A percentile compares a stretch with the other conserved stretches of the same genome.
These are phyloP conservation scores for Ogataea wickerhamii DNA, from an alignment of 805 yeast genomes.

Conservation along the genomic window DNA sequence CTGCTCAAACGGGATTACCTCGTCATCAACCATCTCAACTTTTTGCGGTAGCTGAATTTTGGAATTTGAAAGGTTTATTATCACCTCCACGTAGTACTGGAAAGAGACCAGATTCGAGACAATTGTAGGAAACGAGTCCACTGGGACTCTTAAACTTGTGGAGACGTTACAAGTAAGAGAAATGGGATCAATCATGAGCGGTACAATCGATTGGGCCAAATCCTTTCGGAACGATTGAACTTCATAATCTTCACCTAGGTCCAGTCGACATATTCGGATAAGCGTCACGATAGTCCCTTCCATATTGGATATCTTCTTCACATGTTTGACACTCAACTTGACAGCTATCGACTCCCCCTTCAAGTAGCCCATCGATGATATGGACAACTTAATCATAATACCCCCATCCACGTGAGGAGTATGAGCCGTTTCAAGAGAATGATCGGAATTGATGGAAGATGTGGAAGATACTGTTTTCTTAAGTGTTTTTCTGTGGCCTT, in stretches of 20 bases:
- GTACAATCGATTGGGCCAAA: slow-evolving; percentile 69
- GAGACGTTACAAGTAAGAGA: slow-evolving; percentile 54
- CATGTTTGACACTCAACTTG: slow-evolving; percentile 61
- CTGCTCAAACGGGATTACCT: slow-evolving; percentile 19
- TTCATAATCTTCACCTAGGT: slow-evolving; percentile 54
- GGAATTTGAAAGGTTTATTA: slow-evolving; percentile 72
- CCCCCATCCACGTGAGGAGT: slow-evolving; percentile 6
- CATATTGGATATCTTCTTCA: slow-evolving; percentile 63
- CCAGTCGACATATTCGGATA: slow-evolving; percentile 73
- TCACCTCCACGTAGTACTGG: slow-evolving; percentile 79
- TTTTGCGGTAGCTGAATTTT: slow-evolving; percentile 17
- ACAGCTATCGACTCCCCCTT: slow-evolving; percentile 80
- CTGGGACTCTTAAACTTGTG: slow-evolving; percentile 68
- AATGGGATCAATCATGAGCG: slow-evolving; percentile 71
- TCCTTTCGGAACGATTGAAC: slow-evolving; percentile 80
- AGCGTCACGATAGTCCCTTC: slow-evolving; percentile 76
- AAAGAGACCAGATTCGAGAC: slow-evolving; percentile 68
- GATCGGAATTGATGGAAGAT: slow-evolving; percentile 36
- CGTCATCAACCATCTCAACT: slow-evolving; percentile 22
- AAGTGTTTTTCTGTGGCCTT: slow-evolving; percentile 38
- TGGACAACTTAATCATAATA: slow-evolving; percentile 36
- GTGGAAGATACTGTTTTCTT: slow-evolving; percentile 39
- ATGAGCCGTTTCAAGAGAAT: slow-evolving; percentile 12
- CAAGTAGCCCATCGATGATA: slow-evolving; percentile 65
- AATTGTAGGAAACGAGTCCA: slow-evolving; percentile 83